Evolutionary conservation across 345 rosid genomes (phyloP).

Genomic region (Eucalyptus pumila): DNA sequence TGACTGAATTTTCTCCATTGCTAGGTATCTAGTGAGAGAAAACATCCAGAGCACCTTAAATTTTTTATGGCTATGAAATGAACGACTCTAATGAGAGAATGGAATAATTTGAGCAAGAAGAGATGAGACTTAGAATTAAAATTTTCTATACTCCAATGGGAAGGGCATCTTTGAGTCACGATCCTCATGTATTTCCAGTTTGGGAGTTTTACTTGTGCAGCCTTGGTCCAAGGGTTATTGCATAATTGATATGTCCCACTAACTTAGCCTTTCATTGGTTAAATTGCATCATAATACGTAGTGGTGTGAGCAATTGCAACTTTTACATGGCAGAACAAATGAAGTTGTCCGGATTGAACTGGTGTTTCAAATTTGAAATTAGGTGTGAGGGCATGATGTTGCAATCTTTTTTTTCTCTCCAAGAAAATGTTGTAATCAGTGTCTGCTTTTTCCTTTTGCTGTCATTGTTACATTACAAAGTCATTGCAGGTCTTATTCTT

Average conservation of each 20-base stretch:
- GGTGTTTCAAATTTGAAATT: background rate
- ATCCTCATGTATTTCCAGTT: background rate
- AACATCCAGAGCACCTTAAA: background rate
- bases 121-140: background rate
- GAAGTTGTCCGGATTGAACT: background rate
- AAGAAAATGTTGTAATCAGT: background rate
- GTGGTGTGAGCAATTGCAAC: background rate
- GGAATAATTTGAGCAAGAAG: background rate
- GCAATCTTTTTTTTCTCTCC: background rate
- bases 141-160: background rate
- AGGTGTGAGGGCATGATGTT: background rate
- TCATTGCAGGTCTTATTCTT: background rate
- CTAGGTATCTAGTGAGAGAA: background rate
- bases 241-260: background rate
- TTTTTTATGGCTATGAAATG: background rate
- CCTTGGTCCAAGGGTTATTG: background rate
- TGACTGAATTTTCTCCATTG: background rate
- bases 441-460: background rate
- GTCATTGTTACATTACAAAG: background rate
- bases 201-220: background rate
- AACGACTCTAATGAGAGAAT: background rate
- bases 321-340: background rate
- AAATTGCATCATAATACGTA: background rate
- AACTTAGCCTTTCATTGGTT: background rate
- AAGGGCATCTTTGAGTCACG: background rate